Evolutionary conservation across 2,329 filamentous ascomycete genomes (phyloP).

Genomic region (Calonectria crousiana): DNA sequence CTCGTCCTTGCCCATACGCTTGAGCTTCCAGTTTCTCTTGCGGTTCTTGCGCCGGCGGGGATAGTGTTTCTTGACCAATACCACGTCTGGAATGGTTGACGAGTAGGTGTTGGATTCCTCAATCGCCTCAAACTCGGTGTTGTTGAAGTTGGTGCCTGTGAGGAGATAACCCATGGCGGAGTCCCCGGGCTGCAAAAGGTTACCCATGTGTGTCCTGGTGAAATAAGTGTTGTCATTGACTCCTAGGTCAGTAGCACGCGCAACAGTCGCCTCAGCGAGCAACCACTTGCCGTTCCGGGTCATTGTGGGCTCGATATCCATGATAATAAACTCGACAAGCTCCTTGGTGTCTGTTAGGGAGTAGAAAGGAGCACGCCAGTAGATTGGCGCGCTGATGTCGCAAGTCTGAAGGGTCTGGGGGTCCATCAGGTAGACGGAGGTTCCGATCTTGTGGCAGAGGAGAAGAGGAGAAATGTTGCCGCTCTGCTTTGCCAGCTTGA

Average conservation of each 20-base stretch:
- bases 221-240: conserved; percentile 90
- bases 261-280: conserved; percentile 89
- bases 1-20: conserved; percentile 92
- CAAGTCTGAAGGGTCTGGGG: conserved; percentile 91
- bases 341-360: conserved; percentile 87
- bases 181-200: conserved; percentile 88
- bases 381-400: conserved; percentile 84
- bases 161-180: conserved; percentile 95
- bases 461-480: conserved; percentile 91
- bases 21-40: conserved; percentile 91
- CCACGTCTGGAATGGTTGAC: conserved; percentile 87
- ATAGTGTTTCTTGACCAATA: conserved; percentile 98
- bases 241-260: conserved; percentile 87
- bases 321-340: conserved; percentile 91
- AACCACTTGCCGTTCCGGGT: conserved; percentile 83
- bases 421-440: conserved; percentile 89
- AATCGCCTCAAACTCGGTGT: conserved; percentile 83
- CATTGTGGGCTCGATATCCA: conserved; percentile 90
- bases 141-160: conserved; percentile 93
- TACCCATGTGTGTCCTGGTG: conserved; percentile 89
- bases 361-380: conserved; percentile 91
- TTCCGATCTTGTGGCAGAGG: conserved; percentile 90
- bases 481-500: conserved; percentile 86
- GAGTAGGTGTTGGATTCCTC: conserved; percentile 82
- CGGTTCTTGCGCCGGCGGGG: conserved; percentile 84